phyloP scores from a whole-genome alignment of 2,329 filamentous ascomycete species.

The Coniella lustricola region DNA sequence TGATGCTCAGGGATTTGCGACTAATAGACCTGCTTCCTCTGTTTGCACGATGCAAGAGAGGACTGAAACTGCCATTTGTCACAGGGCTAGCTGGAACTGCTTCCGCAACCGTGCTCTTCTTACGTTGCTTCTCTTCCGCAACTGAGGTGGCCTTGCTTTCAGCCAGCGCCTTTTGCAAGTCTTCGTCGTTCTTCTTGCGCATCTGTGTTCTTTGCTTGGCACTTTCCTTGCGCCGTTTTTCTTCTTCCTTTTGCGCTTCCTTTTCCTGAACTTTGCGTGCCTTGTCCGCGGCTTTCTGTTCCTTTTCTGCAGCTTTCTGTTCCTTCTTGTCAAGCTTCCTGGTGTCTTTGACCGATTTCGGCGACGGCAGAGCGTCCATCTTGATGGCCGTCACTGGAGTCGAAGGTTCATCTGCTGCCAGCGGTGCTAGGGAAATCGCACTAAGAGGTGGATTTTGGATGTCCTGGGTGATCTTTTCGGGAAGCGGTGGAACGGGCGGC shows the following conservation, averaged over 20 bases:
- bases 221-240: constrained; percentile 34
- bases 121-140: constrained; percentile 40
- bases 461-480: constrained; percentile 18
- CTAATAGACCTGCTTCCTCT: constrained; percentile 73
- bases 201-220: constrained; percentile 29
- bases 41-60: constrained; percentile 58
- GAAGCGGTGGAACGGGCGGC: constrained; percentile 19
- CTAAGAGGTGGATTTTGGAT: constrained; percentile 22
- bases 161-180: constrained; percentile 57
- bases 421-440: constrained; percentile 24
- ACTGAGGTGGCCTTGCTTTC: constrained; percentile 57
- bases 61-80: constrained; percentile 18
- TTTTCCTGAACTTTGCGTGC: constrained; percentile 39
- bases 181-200: constrained; percentile 50
- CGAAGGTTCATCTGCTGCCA: constrained; percentile 18
- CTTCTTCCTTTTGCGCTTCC: constrained; percentile 36
- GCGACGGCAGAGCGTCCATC: constrained; percentile 34
- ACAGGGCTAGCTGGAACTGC: constrained; percentile 20
- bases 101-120: constrained; percentile 34
- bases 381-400: constrained; percentile 42
- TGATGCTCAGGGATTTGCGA: constrained; percentile 65
- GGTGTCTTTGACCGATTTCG: constrained; percentile 47
- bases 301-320: constrained; percentile 56
- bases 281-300: constrained; percentile 49
- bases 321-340: constrained; percentile 66